phyloP scores from a whole-genome alignment of 2,329 filamentous ascomycete genomes.

The Cadophora gregata region DNA sequence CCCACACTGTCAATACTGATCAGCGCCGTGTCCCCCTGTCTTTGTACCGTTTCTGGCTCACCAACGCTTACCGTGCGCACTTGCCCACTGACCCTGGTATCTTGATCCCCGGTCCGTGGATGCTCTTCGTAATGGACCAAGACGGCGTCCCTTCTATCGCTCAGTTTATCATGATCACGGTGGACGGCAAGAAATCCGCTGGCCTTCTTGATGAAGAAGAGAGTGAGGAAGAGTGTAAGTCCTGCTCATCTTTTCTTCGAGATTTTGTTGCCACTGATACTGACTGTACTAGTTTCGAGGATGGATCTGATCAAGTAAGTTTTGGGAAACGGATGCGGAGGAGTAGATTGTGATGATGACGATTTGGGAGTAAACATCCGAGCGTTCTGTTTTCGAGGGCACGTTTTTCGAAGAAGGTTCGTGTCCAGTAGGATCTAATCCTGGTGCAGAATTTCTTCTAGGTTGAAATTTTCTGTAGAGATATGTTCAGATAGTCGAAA shows the following conservation, averaged over 20 bases:
- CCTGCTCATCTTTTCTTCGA: neutral
- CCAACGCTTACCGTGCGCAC: slow-evolving; percentile 44
- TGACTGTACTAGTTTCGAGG: neutral
- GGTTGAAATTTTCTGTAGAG: no score
- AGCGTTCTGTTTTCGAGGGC: no score
- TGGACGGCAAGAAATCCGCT: neutral
- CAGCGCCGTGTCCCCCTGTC: slow-evolving; percentile 56
- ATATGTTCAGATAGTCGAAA: no score
- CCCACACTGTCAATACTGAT: slow-evolving; percentile 63
- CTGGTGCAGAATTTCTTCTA: no score
- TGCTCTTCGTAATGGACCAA: slow-evolving; percentile 56
- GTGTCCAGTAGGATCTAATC: no score
- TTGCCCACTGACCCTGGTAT: slow-evolving; percentile 56
- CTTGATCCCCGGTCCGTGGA: slow-evolving; percentile 58
- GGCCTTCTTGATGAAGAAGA: neutral
- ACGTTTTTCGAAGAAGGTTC: no score
- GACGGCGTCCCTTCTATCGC: slow-evolving; percentile 48
- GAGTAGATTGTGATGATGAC: no score
- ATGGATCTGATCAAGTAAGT: neutral
- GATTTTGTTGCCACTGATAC: neutral
- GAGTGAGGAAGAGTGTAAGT: neutral
- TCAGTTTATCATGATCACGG: neutral
- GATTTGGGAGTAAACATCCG: no score
- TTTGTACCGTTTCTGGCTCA: slow-evolving; percentile 49
- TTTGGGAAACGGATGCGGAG: neutral